A percentile compares a stretch with the other conserved stretches of the same genome.
phyloP scores from a whole-genome alignment of 2,329 filamentous ascomycete species.

The Trichoderma guizhouense region DNA sequence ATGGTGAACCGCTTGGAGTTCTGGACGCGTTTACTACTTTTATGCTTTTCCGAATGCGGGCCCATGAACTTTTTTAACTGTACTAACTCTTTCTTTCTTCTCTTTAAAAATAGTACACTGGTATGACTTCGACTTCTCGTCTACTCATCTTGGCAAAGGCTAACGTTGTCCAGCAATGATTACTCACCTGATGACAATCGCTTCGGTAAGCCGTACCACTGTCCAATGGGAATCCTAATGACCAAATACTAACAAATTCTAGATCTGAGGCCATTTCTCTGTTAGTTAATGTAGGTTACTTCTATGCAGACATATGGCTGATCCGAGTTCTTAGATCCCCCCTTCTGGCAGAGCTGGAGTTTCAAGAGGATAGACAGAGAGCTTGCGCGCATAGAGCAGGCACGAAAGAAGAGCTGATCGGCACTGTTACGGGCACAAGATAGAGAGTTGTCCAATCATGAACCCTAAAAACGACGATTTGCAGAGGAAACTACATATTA shows the following conservation, averaged over 20 bases:
- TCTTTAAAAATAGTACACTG: neutral
- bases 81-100: neutral
- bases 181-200: neutral
- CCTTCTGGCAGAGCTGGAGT: neutral
- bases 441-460: neutral
- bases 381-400: neutral
- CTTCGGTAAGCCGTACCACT: neutral
- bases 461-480: neutral
- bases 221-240: neutral
- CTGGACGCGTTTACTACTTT: neutral
- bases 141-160: neutral
- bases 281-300: neutral
- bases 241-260: accelerated
- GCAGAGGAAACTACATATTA: neutral
- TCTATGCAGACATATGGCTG: neutral
- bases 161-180: neutral
- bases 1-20: neutral
- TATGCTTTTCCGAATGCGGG: neutral
- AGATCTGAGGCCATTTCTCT: neutral
- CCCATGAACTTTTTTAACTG: neutral
- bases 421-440: neutral
- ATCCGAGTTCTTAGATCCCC: neutral
- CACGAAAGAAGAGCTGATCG: neutral
- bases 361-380: neutral
- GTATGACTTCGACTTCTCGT: neutral